These are phyloP conservation scores for Gyromitra esculenta DNA, from an alignment of 2,329 filamentous ascomycete species.

Conservation along the genomic window DNA sequence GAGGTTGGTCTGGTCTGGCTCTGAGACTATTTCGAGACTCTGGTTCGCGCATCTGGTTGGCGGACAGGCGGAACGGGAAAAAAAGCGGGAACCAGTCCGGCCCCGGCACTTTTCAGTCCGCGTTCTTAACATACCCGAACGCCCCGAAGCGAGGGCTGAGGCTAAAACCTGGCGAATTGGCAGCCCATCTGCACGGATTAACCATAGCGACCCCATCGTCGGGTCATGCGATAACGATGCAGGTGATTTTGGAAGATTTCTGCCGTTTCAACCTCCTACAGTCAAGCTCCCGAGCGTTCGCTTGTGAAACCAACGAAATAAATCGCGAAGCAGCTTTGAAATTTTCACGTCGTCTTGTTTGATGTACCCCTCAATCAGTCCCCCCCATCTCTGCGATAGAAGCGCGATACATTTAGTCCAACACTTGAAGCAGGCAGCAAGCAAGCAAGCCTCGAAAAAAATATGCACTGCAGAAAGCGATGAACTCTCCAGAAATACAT, in stretches of 20 bases:
- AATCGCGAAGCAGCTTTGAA: constrained; percentile 29
- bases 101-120: constrained; percentile 40
- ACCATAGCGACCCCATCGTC: constrained; percentile 41
- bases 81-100: constrained; percentile 41
- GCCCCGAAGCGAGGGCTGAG: constrained; percentile 33
- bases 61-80: constrained; percentile 34
- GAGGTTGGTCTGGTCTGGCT: neutral
- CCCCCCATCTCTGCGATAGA: constrained; percentile 30
- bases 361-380: constrained; percentile 44
- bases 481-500: constrained; percentile 5
- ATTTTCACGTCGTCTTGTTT: constrained; percentile 36
- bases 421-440: neutral
- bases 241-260: constrained; percentile 32
- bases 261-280: constrained; percentile 50
- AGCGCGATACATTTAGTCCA: constrained; percentile 22
- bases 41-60: constrained; percentile 25
- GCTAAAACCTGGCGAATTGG: constrained; percentile 45
- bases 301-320: constrained; percentile 41
- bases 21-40: constrained; percentile 31
- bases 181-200: constrained; percentile 39
- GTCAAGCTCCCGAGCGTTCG: constrained; percentile 10
- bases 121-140: constrained; percentile 37
- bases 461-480: constrained; percentile 5
- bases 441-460: neutral
- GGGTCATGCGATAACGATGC: constrained; percentile 47